These are phyloP conservation scores for Blastobotrys apis DNA, from an alignment of 1,139 yeast species.

Conservation along the genomic window DNA sequence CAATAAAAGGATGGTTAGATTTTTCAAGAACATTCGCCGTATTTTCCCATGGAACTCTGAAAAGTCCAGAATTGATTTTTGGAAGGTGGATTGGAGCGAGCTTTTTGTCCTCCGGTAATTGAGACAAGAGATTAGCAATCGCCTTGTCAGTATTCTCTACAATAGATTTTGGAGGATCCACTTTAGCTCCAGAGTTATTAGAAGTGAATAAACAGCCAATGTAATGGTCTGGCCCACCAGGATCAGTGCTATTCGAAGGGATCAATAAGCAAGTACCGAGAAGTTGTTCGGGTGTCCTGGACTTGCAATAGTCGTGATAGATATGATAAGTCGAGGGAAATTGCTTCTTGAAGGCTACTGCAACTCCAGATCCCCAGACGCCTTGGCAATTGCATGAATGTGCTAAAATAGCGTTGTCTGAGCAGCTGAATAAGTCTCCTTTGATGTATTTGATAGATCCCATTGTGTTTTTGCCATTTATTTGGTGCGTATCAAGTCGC, in stretches of 20 bases:
- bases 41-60: constrained; percentile 70
- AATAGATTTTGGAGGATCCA: constrained; percentile 46
- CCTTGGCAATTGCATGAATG: constrained; percentile 83
- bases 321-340: constrained; percentile 50
- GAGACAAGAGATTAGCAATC: constrained; percentile 43
- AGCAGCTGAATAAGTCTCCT: constrained; percentile 56
- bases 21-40: constrained; percentile 51
- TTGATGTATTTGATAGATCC: constrained; percentile 43
- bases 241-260: constrained; percentile 39
- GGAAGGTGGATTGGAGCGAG: constrained; percentile 57
- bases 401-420: constrained; percentile 44
- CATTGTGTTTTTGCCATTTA: constrained; percentile 2
- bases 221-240: constrained; percentile 29
- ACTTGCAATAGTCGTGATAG: constrained; percentile 48
- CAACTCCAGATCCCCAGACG: constrained; percentile 83
- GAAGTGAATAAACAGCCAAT: constrained; percentile 67
- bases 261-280: constrained; percentile 55
- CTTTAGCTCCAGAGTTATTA: constrained; percentile 34
- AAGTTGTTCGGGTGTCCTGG: constrained; percentile 33
- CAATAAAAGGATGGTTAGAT: constrained; percentile 38
- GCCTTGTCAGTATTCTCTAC: constrained; percentile 48
- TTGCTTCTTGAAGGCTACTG: constrained; percentile 45
- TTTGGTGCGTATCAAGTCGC: too few relatives aligned
- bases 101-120: constrained; percentile 30
- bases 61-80: constrained; percentile 73